Evolutionary conservation across 2,329 filamentous ascomycete genomes (phyloP).

Genomic region (Pseudodiploospora longispora): DNA sequence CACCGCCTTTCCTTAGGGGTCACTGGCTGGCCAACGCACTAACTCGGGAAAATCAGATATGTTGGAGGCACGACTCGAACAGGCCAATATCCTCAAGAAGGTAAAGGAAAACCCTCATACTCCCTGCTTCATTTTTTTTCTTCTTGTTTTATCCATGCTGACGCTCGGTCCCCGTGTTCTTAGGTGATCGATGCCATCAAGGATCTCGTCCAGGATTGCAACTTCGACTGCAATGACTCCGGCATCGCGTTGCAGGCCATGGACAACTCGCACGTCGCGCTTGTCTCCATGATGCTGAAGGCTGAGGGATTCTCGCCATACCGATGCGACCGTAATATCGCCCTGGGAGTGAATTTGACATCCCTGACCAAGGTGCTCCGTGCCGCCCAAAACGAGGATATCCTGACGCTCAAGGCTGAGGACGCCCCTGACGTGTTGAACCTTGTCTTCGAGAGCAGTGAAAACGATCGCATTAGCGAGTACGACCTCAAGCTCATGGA

Average conservation of each 20-base stretch:
- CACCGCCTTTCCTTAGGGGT: too few species aligned
- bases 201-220: conserved; percentile 98
- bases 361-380: conserved; percentile 97
- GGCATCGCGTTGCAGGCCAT: conserved; percentile 97
- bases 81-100: conserved; percentile 93
- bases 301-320: conserved; percentile 90
- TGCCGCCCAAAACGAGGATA: conserved; percentile 87
- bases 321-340: conserved; percentile 98
- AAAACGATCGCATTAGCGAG: conserved; percentile 88
- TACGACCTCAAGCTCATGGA: conserved; percentile 99
- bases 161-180: neutral
- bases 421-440: conserved; percentile 94
- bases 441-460: conserved; percentile 85
- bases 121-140: conserved; percentile 11
- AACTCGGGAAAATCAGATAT: conserved; percentile 37
- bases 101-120: conserved; percentile 34
- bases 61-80: conserved; percentile 96
- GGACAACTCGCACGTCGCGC: conserved; percentile 99
- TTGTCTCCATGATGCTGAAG: conserved; percentile 98
- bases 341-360: conserved; percentile 91
- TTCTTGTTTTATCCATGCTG: conserved; percentile 4
- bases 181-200: conserved; percentile 98
- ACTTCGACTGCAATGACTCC: conserved; percentile 99
- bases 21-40: too few species aligned
- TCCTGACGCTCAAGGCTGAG: conserved; percentile 93